Percentiles rank a stretch among this genome's conserved stretches.
These are phyloP conservation scores for Sutorius eximius DNA, from an alignment of 1,284 basidiomycete species.

Conservation along the genomic window DNA sequence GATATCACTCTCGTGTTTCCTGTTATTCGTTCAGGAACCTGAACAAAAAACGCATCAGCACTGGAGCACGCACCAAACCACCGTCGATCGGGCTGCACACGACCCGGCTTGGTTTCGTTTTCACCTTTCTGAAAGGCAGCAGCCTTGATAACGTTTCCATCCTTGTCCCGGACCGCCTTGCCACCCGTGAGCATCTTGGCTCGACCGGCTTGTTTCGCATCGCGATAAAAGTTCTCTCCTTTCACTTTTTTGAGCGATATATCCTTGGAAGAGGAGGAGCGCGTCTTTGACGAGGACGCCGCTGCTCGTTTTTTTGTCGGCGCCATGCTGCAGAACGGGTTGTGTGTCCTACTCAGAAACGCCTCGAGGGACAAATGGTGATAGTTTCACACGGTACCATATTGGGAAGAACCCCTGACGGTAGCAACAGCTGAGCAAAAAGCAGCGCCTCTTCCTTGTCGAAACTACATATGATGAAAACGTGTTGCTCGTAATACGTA, in stretches of 20 bases:
- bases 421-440: background rate
- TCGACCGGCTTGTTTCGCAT: constrained; percentile 81
- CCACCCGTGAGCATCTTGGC: constrained; percentile 92
- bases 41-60: background rate
- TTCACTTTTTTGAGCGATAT: constrained; percentile 72
- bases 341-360: background rate
- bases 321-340: constrained; percentile 47
- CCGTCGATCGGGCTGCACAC: constrained; percentile 89
- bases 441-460: too few species aligned
- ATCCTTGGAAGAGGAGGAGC: constrained; percentile 53
- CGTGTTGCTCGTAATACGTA: background rate
- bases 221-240: constrained; percentile 91
- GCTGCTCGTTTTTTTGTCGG: constrained; percentile 48
- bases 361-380: background rate
- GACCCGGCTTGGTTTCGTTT: constrained; percentile 82
- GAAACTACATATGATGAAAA: background rate
- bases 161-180: constrained; percentile 83
- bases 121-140: constrained; percentile 93
- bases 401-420: constrained; percentile 1
- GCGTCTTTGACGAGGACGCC: constrained; percentile 44
- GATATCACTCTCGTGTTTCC: constrained; percentile 98
- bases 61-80: constrained; percentile 81
- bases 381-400: constrained; percentile 14
- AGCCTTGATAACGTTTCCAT: constrained; percentile 88
- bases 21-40: constrained; percentile 32